These are phyloP conservation scores for Morella rubra DNA, from an alignment of 306 rosid genomes.

Conservation along the genomic window DNA sequence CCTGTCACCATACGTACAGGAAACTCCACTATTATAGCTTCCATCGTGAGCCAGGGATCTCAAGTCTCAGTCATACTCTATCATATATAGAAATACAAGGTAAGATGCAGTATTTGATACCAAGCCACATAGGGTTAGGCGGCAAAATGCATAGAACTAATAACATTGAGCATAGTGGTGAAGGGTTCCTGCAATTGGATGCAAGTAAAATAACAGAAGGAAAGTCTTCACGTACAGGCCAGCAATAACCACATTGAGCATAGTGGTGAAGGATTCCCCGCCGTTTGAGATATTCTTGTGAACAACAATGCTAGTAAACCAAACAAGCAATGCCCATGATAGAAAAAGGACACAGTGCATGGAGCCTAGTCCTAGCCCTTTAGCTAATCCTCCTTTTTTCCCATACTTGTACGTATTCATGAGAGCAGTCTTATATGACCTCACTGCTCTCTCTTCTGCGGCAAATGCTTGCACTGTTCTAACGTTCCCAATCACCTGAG, in stretches of 20 bases:
- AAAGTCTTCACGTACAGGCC: constrained; percentile 72
- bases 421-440: constrained; percentile 66
- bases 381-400: constrained; percentile 80
- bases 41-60: neutral
- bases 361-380: constrained; percentile 89
- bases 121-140: no score
- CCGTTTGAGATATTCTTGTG: constrained; percentile 89
- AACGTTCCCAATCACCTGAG: constrained; percentile 86
- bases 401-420: constrained; percentile 71
- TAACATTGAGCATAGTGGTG: neutral
- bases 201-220: neutral
- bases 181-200: neutral
- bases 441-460: constrained; percentile 88
- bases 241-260: constrained; percentile 95
- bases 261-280: constrained; percentile 94
- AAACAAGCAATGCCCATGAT: constrained; percentile 85
- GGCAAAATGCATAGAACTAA: neutral
- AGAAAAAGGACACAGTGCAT: constrained; percentile 90
- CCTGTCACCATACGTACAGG: neutral
- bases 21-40: neutral
- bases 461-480: constrained; percentile 97
- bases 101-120: neutral
- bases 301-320: constrained; percentile 90
- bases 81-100: neutral
- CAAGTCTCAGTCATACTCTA: neutral